Evolutionary conservation across 2,329 filamentous ascomycete species (phyloP).

Genomic region (Fusarium oligoseptatum): DNA sequence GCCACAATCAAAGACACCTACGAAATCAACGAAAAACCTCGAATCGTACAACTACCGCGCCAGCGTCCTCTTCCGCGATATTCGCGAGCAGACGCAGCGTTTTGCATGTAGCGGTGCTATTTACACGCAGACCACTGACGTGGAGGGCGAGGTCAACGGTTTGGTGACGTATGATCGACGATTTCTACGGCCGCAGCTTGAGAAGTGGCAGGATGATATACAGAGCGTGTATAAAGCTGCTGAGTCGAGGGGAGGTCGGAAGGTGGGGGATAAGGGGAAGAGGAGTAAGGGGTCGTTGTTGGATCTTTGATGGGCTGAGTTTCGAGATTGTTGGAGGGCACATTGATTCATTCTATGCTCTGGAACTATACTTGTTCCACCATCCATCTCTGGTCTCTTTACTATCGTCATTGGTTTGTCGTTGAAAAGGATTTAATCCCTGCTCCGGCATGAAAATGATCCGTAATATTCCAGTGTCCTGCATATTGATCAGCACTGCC

Average conservation of each 20-base stretch:
- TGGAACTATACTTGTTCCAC: neutral
- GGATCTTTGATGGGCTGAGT: constrained; percentile 3
- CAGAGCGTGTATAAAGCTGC: constrained; percentile 70
- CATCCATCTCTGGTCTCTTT: neutral
- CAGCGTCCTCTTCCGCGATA: constrained; percentile 70
- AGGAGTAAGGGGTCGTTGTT: neutral
- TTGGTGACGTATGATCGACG: constrained; percentile 77
- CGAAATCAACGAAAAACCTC: constrained; percentile 69
- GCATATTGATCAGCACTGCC: neutral
- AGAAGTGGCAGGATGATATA: constrained; percentile 73
- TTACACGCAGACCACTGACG: constrained; percentile 81
- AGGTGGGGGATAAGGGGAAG: neutral
- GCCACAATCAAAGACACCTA: constrained; percentile 75
- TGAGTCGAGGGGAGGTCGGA: constrained; percentile 37
- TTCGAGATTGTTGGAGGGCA: neutral
- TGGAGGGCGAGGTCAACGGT: constrained; percentile 81
- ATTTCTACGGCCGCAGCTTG: constrained; percentile 66
- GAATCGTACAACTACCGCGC: constrained; percentile 76
- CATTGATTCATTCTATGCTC: neutral
- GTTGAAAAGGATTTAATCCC: neutral
- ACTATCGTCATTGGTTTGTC: neutral
- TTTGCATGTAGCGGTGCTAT: constrained; percentile 76
- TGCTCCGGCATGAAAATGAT: neutral
- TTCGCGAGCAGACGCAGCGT: constrained; percentile 70
- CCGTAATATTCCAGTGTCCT: neutral